A percentile compares a stretch with the other conserved stretches of the same genome.
These are phyloP conservation scores for Chernovozyma sophiae-reginae DNA, from an alignment of 1,139 yeast species.

Conservation along the genomic window DNA sequence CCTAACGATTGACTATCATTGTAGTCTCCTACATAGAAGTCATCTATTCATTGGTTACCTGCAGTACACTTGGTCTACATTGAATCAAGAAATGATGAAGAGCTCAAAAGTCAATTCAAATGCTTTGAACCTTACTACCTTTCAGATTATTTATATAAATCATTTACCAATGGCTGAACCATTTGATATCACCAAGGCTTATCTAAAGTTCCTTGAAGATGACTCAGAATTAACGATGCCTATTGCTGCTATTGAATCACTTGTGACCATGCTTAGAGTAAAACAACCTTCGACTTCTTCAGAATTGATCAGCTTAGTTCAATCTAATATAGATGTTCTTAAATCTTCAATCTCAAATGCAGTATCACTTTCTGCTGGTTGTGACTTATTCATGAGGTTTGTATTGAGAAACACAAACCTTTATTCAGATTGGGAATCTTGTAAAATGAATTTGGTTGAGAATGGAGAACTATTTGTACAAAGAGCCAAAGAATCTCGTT, in stretches of 20 bases:
- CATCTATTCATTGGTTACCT: too few relatives aligned
- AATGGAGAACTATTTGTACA: conserved; percentile 91
- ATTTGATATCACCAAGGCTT: conserved; percentile 79
- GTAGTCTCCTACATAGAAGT: too few relatives aligned
- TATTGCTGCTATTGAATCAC: conserved; percentile 93
- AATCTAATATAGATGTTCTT: conserved; percentile 68
- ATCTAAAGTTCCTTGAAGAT: conserved; percentile 73
- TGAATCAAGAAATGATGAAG: too few relatives aligned
- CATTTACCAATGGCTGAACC: not conserved
- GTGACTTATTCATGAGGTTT: conserved; percentile 93
- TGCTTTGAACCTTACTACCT: too few relatives aligned
- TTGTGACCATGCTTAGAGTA: conserved; percentile 75
- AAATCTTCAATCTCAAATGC: conserved; percentile 84
- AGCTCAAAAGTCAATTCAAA: too few relatives aligned
- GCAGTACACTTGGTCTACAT: too few relatives aligned
- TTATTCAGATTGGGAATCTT: conserved; percentile 95
- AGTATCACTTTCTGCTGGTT: conserved; percentile 91
- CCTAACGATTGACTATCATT: too few relatives aligned
- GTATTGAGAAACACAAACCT: conserved; percentile 85
- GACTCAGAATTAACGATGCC: conserved; percentile 98
- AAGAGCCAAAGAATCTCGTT: conserved; percentile 87
- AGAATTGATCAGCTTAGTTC: conserved; percentile 78
- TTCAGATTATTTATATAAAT: too few relatives aligned
- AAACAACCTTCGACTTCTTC: conserved; percentile 92
- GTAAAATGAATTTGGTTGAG: conserved; percentile 81